Base-by-base conservation (phyloP, 2,329 filamentous ascomycete genomes). In the Fusarium sp. region DNA sequence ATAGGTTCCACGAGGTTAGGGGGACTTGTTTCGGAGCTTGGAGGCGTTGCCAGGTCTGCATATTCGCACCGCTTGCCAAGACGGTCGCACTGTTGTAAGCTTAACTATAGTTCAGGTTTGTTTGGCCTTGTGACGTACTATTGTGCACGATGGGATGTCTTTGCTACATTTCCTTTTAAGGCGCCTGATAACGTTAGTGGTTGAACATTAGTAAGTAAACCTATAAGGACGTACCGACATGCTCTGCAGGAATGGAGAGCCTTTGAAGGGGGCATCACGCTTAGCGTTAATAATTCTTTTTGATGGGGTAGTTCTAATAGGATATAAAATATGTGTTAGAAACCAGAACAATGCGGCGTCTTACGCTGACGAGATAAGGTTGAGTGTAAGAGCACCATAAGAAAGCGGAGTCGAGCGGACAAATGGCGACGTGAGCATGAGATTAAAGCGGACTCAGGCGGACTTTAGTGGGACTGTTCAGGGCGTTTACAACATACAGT, bases 91-190 rank as follows among this genome's bases (percentile, higher is more conserved):
- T 55, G 34, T 36, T 10, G 17, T 32, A 23, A 24, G 51, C 9
- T 54, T 34, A 49, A n/a, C 20, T 34, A 28, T 28, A 28, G 26
- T 11, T 28, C 26, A 28, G 26, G 12, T 4, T 10, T 28, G 12
- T 44, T 14, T 4, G 14, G 12, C 10, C 17, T 28, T 52, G 26
- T 17, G 5, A n/a, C 52, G 12, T 51, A 55, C 52, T 30, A 40
- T 38, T 36, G 45, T 24, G 20, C 52, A 55, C 15, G 34, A 55
- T 19, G 52, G 52, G 6, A 55, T n/a, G 23, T 55, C 52, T 32
- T 21, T 55, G 34, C n/a, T 55, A n/a, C 52, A 55, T n/a, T 40
- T 55, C 11, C 52, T 55, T 21, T 55, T 55, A 6, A 55, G 45
- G 19, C 52, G 52, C 14, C 52, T 55, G 14, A n/a, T 23, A 48